These are phyloP conservation scores for Starmerella apis DNA, from an alignment of 805 yeast species.

Conservation along the genomic window DNA sequence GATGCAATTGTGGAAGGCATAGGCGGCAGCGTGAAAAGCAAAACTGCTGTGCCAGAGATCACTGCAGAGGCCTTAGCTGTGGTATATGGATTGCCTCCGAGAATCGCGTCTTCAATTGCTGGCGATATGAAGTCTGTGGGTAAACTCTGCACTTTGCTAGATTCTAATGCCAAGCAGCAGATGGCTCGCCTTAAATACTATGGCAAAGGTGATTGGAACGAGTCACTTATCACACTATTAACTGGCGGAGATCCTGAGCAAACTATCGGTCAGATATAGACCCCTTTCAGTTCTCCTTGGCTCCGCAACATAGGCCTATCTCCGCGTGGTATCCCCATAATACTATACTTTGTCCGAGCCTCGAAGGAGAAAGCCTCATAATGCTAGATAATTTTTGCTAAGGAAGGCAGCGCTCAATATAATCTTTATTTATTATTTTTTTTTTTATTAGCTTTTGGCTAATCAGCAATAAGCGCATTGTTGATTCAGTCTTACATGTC, in stretches of 20 bases:
- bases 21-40: slow-evolving; percentile 15
- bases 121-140: slow-evolving; percentile 14
- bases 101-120: slow-evolving; percentile 16
- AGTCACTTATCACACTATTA: slow-evolving; percentile 12
- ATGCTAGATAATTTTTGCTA: too few species aligned
- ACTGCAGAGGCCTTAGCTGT: slow-evolving; percentile 14
- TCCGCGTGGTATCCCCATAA: too few species aligned
- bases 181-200: slow-evolving; percentile 8
- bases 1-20: slow-evolving; percentile 7
- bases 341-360: too few species aligned
- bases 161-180: slow-evolving; percentile 9
- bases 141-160: slow-evolving; percentile 3
- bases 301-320: too few species aligned
- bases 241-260: slow-evolving; percentile 10
- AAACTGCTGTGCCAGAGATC: slow-evolving; percentile 10
- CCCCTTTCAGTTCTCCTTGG: background rate
- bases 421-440: background rate
- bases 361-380: too few species aligned
- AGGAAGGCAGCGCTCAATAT: too few species aligned
- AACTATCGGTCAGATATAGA: slow-evolving; percentile 3
- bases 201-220: slow-evolving; percentile 20
- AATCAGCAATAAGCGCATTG: too few species aligned
- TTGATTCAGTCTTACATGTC: too few species aligned
- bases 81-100: slow-evolving; percentile 20
- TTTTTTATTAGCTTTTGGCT: background rate